Conservation (phyloP, 208 protist genomes). For the Crithidia sp. region DNA sequence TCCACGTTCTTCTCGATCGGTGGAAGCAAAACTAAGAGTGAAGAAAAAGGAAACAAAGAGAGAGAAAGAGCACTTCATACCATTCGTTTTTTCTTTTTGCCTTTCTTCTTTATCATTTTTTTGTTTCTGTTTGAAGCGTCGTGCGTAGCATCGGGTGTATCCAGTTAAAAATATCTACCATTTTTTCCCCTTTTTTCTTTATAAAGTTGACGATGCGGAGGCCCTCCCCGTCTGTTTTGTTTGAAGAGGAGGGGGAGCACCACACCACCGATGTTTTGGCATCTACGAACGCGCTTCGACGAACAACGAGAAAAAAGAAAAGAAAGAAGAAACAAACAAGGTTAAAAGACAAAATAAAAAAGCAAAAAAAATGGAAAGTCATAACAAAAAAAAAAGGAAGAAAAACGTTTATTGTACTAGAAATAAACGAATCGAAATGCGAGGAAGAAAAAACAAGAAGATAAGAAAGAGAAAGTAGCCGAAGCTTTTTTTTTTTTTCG, state of each 20-base stretch:
- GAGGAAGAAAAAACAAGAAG: not conserved
- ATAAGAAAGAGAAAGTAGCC: not conserved
- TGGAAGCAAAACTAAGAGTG: constrained; percentile 1
- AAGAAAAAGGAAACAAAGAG: not conserved
- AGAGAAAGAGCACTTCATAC: not conserved
- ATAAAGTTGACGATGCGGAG: not conserved
- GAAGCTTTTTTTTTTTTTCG: not conserved
- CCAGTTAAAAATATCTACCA: too few species aligned
- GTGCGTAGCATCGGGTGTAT: too few species aligned
- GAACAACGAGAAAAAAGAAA: not conserved
- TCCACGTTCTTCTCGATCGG: too few species aligned
- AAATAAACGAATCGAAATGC: constrained; percentile 14
- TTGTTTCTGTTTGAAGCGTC: too few species aligned
- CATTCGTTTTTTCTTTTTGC: not conserved
- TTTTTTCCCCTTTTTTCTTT: not conserved
- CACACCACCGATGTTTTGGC: too few species aligned
- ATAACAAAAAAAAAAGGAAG: not conserved
- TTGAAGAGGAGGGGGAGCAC: constrained; percentile 3
- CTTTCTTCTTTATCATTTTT: not conserved
- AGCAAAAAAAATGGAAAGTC: not conserved
- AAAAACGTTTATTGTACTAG: constrained; percentile 7
- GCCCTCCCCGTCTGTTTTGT: constrained; percentile 2
- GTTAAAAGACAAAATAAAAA: not conserved
- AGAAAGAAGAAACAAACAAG: not conserved
- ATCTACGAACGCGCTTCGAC: not conserved